Percentiles rank a stretch among this genome's conserved stretches.
These are phyloP conservation scores for Colletotrichum echinochloae DNA, from an alignment of 2,329 filamentous ascomycete genomes.

Conservation along the genomic window DNA sequence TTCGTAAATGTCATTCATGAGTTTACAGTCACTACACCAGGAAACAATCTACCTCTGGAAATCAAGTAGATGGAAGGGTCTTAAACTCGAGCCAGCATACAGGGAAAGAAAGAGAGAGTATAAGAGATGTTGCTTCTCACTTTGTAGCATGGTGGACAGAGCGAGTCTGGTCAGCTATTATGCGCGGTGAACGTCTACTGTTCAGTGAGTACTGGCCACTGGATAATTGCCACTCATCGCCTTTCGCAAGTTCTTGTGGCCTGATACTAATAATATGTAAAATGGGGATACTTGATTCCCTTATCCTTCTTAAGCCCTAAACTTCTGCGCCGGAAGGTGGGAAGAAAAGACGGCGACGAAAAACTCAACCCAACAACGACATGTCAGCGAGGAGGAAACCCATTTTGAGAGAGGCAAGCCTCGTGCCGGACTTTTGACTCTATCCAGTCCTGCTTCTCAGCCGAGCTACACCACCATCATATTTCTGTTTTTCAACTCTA, in stretches of 20 bases:
- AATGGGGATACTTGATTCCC: background rate
- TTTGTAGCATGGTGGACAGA: background rate
- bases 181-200: background rate
- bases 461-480: conserved; percentile 28
- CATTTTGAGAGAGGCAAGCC: background rate
- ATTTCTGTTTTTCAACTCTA: conserved; percentile 3
- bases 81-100: background rate
- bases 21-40: too few relatives aligned
- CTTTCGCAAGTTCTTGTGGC: background rate
- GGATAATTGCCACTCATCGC: background rate
- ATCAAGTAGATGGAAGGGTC: background rate
- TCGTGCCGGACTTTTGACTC: conserved; percentile 20
- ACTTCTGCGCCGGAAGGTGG: background rate
- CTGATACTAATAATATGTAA: background rate
- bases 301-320: too few relatives aligned
- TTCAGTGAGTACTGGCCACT: background rate
- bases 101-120: background rate
- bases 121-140: background rate
- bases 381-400: background rate
- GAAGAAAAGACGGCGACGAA: background rate
- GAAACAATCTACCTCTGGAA: background rate
- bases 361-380: background rate
- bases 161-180: background rate
- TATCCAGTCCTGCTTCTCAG: conserved; percentile 30
- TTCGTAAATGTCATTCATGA: background rate